Base-by-base conservation (phyloP, 371 early-diverging fungal genomes). In the Mucor lusitanicus region DNA sequence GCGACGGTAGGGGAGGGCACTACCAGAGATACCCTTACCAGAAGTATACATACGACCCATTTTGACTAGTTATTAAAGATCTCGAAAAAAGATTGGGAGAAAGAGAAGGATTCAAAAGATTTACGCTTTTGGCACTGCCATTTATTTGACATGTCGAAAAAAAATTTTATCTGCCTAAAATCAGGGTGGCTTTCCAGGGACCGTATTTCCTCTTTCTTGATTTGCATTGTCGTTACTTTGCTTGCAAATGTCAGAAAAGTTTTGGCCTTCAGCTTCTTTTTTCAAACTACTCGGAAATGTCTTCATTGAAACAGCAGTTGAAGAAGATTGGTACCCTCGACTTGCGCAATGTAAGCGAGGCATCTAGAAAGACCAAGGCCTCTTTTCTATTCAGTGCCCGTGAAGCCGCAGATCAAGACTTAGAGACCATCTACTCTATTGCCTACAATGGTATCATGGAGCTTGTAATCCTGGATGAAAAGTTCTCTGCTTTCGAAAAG, bases 1-100 rank as follows among this genome's bases (percentile, higher is more conserved):
- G 82, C 99, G 98, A 81, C 96, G 94, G 91, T 99, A 99, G 82
- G 99, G 99, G 81, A 97, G 91, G 83, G 99, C 98, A 77, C 98
- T 96, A 80, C 92, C 87, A 84, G 97, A 90, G 81, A 99, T 98
- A 93, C 99, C 99, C 94, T 98, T 97, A 78, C 96, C 97, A 79
- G 95, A 91, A 87, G 94, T 92, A 88, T 98, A 95, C 97, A 73
- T 73, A 67, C 73, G 73, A 73, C 73, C 73, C 73, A 73, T 73
- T 63, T 68, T 73, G 62, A 65, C 35, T 69, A 72, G 55, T 61
- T 59, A 37, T 60, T 64, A 65, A 57, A 50, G 63, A 62, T 59
- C 57, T 63, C 53, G 27, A 53, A 53, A 44, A 53, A 63, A 65
- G 58, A 66, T 61, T 61, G 66, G 62, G 73, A 65, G 56, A 68